These are phyloP conservation scores for Magnaporthiopsis incrustans DNA, from an alignment of 2,329 filamentous ascomycete species.

Conservation along the genomic window DNA sequence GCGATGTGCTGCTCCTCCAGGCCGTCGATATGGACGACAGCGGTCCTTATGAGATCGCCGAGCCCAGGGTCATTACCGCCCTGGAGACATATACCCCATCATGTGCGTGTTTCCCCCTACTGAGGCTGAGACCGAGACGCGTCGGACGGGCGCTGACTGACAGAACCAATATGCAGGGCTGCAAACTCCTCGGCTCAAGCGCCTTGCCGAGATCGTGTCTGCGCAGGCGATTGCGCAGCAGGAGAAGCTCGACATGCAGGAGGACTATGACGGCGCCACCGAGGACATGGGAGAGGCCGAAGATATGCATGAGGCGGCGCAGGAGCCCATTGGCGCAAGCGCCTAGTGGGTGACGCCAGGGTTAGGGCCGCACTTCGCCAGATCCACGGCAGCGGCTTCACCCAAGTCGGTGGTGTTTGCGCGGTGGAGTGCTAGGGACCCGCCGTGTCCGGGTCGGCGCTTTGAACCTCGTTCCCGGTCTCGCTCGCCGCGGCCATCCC, in stretches of 20 bases:
- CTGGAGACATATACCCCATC: constrained; percentile 97
- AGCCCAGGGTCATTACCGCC: constrained; percentile 90
- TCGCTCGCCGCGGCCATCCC: background rate
- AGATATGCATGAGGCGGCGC: constrained; percentile 27
- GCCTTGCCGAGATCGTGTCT: constrained; percentile 95
- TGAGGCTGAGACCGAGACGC: background rate
- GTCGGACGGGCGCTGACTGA: background rate
- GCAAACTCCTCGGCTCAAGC: constrained; percentile 90
- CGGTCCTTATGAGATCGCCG: constrained; percentile 95
- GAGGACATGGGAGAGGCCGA: constrained; percentile 44
- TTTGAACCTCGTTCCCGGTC: background rate
- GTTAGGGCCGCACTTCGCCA: constrained; percentile 11
- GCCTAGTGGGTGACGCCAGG: constrained; percentile 23
- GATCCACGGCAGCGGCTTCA: constrained; percentile 13
- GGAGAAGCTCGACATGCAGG: constrained; percentile 62
- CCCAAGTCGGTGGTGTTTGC: constrained; percentile 21
- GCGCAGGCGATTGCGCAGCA: constrained; percentile 94
- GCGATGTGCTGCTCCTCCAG: constrained; percentile 84
- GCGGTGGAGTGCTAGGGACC: constrained; percentile 12
- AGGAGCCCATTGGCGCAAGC: constrained; percentile 26
- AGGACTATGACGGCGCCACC: constrained; percentile 33
- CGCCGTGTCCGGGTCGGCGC: background rate
- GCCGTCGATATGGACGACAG: constrained; percentile 99
- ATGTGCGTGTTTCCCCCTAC: constrained; percentile 53
- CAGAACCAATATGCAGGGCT: constrained; percentile 54